phyloP scores from a whole-genome alignment of 2,329 filamentous ascomycete genomes.

The Pseudopithomyces maydicus region DNA sequence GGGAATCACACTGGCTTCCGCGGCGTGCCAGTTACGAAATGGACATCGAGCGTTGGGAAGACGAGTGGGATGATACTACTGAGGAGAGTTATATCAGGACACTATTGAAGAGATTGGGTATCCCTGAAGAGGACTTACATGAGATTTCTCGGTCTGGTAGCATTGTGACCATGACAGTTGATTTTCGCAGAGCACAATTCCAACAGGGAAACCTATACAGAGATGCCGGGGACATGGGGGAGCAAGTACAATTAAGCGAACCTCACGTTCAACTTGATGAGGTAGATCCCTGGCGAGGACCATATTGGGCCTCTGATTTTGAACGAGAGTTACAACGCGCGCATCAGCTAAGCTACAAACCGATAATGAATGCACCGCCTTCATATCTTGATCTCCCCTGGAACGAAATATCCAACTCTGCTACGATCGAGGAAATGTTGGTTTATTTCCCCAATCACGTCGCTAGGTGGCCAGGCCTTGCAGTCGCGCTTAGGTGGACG shows the following conservation, averaged over 20 bases:
- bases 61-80: not conserved
- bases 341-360: conserved; percentile 5
- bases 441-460: conserved; percentile 29
- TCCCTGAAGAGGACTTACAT: not conserved
- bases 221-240: conserved; percentile 1
- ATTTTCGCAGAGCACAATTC: not conserved
- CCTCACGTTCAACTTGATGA: not conserved
- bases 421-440: conserved; percentile 25
- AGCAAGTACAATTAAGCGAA: not conserved
- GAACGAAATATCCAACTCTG: conserved; percentile 12
- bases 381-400: conserved; percentile 13
- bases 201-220: not conserved
- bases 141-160: not conserved
- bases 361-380: conserved; percentile 14
- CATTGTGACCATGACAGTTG: not conserved
- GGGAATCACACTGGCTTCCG: not conserved
- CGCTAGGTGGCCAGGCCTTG: conserved; percentile 19
- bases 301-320: not conserved
- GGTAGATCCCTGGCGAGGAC: not conserved
- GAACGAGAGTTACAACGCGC: conserved; percentile 9
- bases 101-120: not conserved
- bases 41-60: not conserved
- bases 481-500: conserved; percentile 10
- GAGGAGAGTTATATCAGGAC: not conserved
- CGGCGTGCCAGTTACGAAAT: not conserved